Percentiles rank a stretch among this genome's conserved stretches.
phyloP scores from a whole-genome alignment of 345 rosid genomes.

The Hypericum androsaemum region DNA sequence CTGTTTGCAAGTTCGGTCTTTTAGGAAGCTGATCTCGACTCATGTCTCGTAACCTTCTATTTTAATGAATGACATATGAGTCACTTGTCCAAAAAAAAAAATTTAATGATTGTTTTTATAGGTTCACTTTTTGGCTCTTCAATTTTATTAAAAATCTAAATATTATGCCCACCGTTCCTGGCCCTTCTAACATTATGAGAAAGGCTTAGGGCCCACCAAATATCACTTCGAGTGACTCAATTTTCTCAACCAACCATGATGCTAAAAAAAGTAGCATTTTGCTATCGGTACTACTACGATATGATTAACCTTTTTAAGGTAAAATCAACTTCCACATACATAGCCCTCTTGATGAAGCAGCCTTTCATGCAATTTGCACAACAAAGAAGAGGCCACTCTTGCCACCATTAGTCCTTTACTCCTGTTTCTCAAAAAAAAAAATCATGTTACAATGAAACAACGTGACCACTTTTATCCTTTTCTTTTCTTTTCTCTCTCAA shows the following conservation, averaged over 20 bases:
- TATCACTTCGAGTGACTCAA: conserved; percentile 6
- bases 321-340: conserved; percentile 13
- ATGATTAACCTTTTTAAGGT: background rate
- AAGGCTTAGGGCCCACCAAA: conserved; percentile 7
- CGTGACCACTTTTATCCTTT: background rate
- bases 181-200: conserved; percentile 8
- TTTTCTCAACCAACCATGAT: conserved; percentile 7
- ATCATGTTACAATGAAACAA: background rate
- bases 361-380: conserved; percentile 22
- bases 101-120: no score
- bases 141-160: conserved; percentile 6
- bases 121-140: no score
- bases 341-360: conserved; percentile 1
- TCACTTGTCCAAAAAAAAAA: no score
- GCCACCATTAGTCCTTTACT: conserved; percentile 10
- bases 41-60: no score
- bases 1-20: no score
- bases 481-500: no score
- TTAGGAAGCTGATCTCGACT: no score
- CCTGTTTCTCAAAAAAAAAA: conserved; percentile 13
- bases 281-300: no score
- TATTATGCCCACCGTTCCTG: conserved; percentile 6
- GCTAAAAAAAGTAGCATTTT: background rate
- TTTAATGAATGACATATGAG: no score
- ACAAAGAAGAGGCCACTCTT: conserved; percentile 11